Percentiles rank a stretch among this genome's conserved stretches.
phyloP scores from a whole-genome alignment of 2,329 filamentous ascomycete genomes.

The Dichotomopilus funicola region DNA sequence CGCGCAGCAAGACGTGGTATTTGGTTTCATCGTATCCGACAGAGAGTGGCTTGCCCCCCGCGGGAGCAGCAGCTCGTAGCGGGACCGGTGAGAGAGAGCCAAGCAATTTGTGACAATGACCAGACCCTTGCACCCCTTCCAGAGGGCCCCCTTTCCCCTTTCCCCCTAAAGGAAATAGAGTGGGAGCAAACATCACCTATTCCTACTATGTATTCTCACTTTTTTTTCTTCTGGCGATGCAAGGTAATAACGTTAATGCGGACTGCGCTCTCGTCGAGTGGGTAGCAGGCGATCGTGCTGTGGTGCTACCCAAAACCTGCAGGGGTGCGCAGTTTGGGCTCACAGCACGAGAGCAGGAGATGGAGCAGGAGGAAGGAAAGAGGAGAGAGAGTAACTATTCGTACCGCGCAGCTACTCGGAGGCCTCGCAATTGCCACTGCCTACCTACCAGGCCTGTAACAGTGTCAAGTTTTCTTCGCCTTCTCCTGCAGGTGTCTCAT shows the following conservation, averaged over 20 bases:
- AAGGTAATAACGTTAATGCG: not conserved
- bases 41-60: not conserved
- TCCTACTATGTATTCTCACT: not conserved
- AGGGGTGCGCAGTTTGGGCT: constrained; percentile 3
- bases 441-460: no score
- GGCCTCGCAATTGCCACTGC: no score
- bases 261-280: not conserved
- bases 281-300: constrained; percentile 4
- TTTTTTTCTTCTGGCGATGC: not conserved
- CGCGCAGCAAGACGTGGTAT: not conserved
- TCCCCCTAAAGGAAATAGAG: not conserved
- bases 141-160: not conserved
- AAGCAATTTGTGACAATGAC: not conserved
- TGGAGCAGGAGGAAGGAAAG: not conserved
- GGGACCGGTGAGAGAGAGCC: not conserved
- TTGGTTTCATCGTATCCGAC: not conserved
- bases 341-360: constrained; percentile 31
- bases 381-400: no score
- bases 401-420: no score
- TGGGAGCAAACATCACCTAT: not conserved
- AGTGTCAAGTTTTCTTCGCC: not conserved
- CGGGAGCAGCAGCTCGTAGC: not conserved
- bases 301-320: constrained; percentile 13
- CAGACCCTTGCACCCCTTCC: not conserved
- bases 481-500: not conserved